Evolutionary conservation across 2,329 filamentous ascomycete species (phyloP), one percentile per base, ranked within the genome.

Genomic region (Ophiocordyceps robertsii): DNA sequence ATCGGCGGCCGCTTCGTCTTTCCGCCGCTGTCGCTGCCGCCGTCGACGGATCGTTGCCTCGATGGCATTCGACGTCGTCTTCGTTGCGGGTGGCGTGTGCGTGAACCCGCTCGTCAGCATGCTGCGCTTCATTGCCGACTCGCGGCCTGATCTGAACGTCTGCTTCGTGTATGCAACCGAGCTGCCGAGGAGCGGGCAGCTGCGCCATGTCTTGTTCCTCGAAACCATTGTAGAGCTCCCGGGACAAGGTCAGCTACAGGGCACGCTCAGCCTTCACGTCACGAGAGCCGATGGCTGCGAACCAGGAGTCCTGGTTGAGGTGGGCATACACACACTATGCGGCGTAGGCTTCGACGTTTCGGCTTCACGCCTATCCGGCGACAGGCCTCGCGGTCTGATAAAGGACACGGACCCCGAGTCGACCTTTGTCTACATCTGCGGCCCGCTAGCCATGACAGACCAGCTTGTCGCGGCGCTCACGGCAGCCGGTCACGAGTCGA

Each of bases 51-150:
- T 24, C 24, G 59, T 60, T 17, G 47, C 67, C 17, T 72, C 30
- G 60, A 70, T 39, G 46, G 59, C 5, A 65, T 82, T 36, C 67
- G 69, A 73, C 42, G 69, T 82, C 6, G 73, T 94, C 4, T 80
- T 94, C 47, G 69, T 93, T 13, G 86, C 85, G 0, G 86, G 85
- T 1, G 87, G 86, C 1, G 80, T 93, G 19, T 86, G 87, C 0
- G 80, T 93, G 44, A 93, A 93, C 52, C 85, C 85, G 1, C 63
- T 90, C 6, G 73, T 87, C 43, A 85, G 83, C 43, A 90, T 90
- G 58, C 63, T 87, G 39, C 69, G 74, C 14, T 70, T 73, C 46
- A 64, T 88, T 7, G 67, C 68, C 21, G 62, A 63, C 12, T 43
- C 44, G 32, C 16, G 4, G 29, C 16, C 44, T 7, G 37, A 29